Conservation (phyloP, 163 green algal genomes). For the Chlorella variabilis region DNA sequence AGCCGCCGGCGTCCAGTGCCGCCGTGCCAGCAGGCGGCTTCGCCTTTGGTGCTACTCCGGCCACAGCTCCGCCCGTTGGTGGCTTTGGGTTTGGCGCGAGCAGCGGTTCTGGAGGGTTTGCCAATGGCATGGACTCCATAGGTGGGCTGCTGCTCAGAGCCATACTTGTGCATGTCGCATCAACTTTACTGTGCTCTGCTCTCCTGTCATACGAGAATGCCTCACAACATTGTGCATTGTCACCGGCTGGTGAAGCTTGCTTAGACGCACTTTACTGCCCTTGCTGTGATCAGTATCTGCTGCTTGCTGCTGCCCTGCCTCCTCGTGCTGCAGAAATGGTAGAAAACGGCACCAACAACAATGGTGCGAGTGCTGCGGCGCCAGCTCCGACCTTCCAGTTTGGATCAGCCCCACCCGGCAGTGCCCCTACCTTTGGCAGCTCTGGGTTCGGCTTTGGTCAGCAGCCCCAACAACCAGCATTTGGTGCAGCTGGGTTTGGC, state of each 20-base stretch:
- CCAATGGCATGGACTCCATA: neutral
- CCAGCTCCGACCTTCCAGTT: neutral
- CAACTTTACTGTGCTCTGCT: no score
- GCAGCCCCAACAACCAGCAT: neutral
- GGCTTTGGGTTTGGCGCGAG: neutral
- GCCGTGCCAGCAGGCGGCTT: neutral
- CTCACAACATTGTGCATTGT: no score
- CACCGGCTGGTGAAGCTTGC: no score
- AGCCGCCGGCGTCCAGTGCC: neutral
- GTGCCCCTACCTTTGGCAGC: slow-evolving; percentile 24
- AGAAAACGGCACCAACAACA: neutral
- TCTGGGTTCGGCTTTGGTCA: neutral
- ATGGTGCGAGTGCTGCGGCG: neutral
- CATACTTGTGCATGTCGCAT: no score
- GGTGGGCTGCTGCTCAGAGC: neutral
- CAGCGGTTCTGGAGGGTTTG: neutral
- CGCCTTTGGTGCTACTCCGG: neutral
- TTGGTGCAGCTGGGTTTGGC: neutral
- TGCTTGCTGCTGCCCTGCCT: no score
- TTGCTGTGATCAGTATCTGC: no score
- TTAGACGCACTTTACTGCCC: no score
- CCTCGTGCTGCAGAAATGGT: slow-evolving; percentile 3
- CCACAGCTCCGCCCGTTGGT: neutral
- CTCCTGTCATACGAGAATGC: no score
- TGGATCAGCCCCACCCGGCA: neutral